phyloP scores from a whole-genome alignment of 1,139 yeast species.

The Candida glucosophila region DNA sequence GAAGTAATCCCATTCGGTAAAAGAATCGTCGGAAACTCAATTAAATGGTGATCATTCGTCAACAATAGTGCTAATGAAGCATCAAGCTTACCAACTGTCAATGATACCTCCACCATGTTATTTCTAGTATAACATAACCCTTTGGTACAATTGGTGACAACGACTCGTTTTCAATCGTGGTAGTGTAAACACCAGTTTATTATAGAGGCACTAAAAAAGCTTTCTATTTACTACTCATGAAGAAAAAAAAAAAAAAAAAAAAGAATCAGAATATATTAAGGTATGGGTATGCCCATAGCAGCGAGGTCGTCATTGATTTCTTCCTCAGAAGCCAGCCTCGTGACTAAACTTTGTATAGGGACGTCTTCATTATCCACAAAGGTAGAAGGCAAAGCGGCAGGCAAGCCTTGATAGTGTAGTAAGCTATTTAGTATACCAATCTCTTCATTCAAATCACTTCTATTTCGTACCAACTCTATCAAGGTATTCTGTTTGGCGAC shows the following conservation, averaged over 20 bases:
- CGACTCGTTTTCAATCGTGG: constrained; percentile 1
- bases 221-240: no score
- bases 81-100: constrained; percentile 93
- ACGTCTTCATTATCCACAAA: constrained; percentile 12
- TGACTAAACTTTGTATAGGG: constrained; percentile 25
- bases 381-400: constrained; percentile 48
- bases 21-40: constrained; percentile 90
- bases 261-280: constrained; percentile 1
- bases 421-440: constrained; percentile 51
- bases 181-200: no score
- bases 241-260: neutral
- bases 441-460: constrained; percentile 48
- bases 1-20: constrained; percentile 88
- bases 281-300: constrained; percentile 37
- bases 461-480: constrained; percentile 42
- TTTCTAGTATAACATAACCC: neutral
- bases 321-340: constrained; percentile 48
- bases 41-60: constrained; percentile 88
- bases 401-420: constrained; percentile 52
- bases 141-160: no score
- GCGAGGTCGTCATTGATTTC: constrained; percentile 54
- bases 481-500: constrained; percentile 28
- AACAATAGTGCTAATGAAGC: constrained; percentile 87
- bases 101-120: constrained; percentile 72
- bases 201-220: no score